Percentiles rank a stretch among this genome's conserved stretches.
These are phyloP conservation scores for Nematodospora anomalae DNA, from an alignment of 1,139 yeast genomes.

Conservation along the genomic window DNA sequence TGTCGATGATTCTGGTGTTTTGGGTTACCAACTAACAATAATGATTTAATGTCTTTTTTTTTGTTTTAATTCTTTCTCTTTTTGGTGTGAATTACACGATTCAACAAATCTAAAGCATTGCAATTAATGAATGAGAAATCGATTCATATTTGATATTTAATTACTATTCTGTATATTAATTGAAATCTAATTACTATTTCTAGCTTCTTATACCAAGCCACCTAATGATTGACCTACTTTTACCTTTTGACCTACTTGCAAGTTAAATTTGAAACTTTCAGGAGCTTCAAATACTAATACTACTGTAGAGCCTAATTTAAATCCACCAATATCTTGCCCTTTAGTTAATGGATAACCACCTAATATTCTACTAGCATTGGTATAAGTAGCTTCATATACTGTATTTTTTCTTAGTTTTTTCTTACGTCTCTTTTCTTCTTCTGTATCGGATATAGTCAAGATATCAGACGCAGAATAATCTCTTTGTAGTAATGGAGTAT, in stretches of 20 bases:
- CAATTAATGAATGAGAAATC: not conserved
- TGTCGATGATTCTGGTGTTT: not conserved
- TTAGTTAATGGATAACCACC: constrained; percentile 87
- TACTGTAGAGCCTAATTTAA: constrained; percentile 92
- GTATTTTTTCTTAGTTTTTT: constrained; percentile 65
- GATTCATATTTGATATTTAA: not conserved
- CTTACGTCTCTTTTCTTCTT: constrained; percentile 18
- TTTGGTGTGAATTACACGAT: not conserved
- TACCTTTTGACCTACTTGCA: constrained; percentile 72
- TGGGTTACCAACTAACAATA: not conserved
- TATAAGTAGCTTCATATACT: constrained; percentile 92
- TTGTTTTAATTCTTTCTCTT: too few relatives aligned
- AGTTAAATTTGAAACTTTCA: constrained; percentile 63
- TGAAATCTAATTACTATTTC: too few relatives aligned
- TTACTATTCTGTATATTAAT: not conserved
- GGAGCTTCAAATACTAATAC: constrained; percentile 98
- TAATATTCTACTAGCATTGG: constrained; percentile 72
- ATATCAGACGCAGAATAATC: constrained; percentile 17
- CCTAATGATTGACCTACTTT: constrained; percentile 88
- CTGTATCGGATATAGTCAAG: constrained; percentile 16
- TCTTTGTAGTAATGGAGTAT: constrained; percentile 33
- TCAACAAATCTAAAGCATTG: not conserved
- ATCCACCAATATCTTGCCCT: constrained; percentile 98
- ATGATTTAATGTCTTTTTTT: too few relatives aligned
- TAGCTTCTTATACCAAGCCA: constrained; percentile 25